Conservation (phyloP, 1,284 basidiomycete species). For the Trametes versicolor region DNA sequence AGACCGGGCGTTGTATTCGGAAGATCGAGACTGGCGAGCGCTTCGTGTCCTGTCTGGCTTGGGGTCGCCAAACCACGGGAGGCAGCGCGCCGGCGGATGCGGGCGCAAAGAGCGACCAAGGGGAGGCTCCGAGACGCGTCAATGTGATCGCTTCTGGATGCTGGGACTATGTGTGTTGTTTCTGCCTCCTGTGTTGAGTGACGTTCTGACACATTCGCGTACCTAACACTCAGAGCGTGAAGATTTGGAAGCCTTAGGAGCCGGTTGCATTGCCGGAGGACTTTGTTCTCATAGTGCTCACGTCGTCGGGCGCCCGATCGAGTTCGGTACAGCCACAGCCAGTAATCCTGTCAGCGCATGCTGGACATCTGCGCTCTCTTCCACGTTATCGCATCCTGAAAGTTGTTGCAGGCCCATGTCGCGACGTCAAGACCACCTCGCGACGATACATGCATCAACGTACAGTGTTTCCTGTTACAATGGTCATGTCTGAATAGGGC, state of each 20-base stretch:
- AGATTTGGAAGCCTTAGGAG: constrained; percentile 26
- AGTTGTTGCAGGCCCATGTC: no score
- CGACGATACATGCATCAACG: no score
- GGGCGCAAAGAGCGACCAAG: constrained; percentile 39
- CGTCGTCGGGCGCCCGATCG: no score
- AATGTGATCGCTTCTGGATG: constrained; percentile 72
- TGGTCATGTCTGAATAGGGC: no score
- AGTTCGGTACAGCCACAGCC: no score
- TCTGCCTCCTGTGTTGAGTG: neutral
- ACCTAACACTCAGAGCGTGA: constrained; percentile 56
- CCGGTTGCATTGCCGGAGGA: no score
- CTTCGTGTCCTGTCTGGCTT: constrained; percentile 72
- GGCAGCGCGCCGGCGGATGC: constrained; percentile 48
- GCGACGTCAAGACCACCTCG: no score
- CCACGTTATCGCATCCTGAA: no score
- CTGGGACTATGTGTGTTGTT: constrained; percentile 56
- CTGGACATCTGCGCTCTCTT: no score
- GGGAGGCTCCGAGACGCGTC: constrained; percentile 51
- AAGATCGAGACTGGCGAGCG: constrained; percentile 75
- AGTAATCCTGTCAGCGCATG: no score
- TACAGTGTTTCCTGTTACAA: no score
- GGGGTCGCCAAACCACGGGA: constrained; percentile 62
- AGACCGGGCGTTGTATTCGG: constrained; percentile 68
- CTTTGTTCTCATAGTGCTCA: no score
- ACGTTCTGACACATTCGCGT: constrained; percentile 32